Evolutionary conservation across 2,329 filamentous ascomycete species (phyloP).

Genomic region (Penicillium olsonii): DNA sequence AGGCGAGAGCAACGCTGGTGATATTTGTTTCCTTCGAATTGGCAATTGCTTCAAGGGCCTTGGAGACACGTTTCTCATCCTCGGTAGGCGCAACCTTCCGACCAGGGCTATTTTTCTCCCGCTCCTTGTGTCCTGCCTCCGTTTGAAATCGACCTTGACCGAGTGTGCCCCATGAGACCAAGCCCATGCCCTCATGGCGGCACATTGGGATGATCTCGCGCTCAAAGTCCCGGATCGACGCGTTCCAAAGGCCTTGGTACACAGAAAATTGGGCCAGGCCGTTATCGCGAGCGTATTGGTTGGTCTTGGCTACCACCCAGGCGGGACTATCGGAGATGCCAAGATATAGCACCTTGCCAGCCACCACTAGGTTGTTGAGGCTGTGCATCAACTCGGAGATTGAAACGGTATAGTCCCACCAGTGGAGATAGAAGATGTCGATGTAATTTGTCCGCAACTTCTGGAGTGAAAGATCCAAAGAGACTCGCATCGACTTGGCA

Average conservation of each 20-base stretch:
- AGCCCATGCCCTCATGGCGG: conserved; percentile 61
- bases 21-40: no score
- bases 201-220: conserved; percentile 70
- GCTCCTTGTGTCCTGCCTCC: conserved; percentile 30
- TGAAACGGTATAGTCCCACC: conserved; percentile 66
- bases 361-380: conserved; percentile 60
- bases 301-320: conserved; percentile 57
- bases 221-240: conserved; percentile 65
- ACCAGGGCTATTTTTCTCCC: conserved; percentile 23
- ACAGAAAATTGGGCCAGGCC: conserved; percentile 70
- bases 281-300: conserved; percentile 65
- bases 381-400: conserved; percentile 69
- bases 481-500: conserved; percentile 31
- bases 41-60: conserved; percentile 20
- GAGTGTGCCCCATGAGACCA: conserved; percentile 56
- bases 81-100: conserved; percentile 19
- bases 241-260: conserved; percentile 67
- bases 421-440: conserved; percentile 41
- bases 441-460: conserved; percentile 41
- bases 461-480: conserved; percentile 29
- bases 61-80: conserved; percentile 18
- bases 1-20: conserved; percentile 51
- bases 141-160: conserved; percentile 55
- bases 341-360: conserved; percentile 68
- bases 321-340: conserved; percentile 70